Evolutionary conservation across 2,329 filamentous ascomycete genomes (phyloP).

Genomic region (Metarhizium rileyi): DNA sequence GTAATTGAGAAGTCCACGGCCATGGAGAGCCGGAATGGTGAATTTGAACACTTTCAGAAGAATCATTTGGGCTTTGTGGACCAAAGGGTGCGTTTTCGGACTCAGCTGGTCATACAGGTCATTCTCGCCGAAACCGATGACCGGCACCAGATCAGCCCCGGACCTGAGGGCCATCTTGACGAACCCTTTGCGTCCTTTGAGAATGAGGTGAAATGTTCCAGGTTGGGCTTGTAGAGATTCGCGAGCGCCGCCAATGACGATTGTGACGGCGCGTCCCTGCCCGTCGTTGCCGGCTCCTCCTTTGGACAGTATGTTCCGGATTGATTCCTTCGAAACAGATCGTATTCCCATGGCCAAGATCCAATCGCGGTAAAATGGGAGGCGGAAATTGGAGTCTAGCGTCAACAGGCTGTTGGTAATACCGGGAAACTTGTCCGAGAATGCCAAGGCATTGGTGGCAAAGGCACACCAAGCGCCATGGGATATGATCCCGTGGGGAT

Average conservation of each 20-base stretch:
- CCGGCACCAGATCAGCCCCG: conserved; percentile 88
- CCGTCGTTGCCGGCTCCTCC: conserved; percentile 71
- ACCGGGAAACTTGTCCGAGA: conserved; percentile 78
- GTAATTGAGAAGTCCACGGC: conserved; percentile 91
- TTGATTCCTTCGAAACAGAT: conserved; percentile 85
- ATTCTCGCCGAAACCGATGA: conserved; percentile 90
- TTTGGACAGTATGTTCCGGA: conserved; percentile 74
- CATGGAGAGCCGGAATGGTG: conserved; percentile 83
- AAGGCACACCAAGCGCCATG: conserved; percentile 94
- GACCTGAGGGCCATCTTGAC: conserved; percentile 86
- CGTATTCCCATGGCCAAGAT: conserved; percentile 79
- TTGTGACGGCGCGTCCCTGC: conserved; percentile 92
- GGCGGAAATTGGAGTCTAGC: conserved; percentile 89
- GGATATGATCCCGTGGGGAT: conserved; percentile 94
- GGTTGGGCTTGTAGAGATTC: conserved; percentile 88
- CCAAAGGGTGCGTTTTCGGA: conserved; percentile 63
- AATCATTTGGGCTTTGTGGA: conserved; percentile 74
- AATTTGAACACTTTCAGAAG: conserved; percentile 84
- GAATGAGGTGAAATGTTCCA: conserved; percentile 63
- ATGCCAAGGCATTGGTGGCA: conserved; percentile 80
- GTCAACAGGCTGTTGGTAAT: conserved; percentile 92
- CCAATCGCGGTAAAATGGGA: conserved; percentile 91
- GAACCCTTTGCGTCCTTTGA: conserved; percentile 82
- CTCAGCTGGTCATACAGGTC: conserved; percentile 88
- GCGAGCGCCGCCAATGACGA: conserved; percentile 85